Percentiles rank a stretch among this genome's conserved stretches.
phyloP scores from a whole-genome alignment of 441 rosid species.

The Lepidium campestre region DNA sequence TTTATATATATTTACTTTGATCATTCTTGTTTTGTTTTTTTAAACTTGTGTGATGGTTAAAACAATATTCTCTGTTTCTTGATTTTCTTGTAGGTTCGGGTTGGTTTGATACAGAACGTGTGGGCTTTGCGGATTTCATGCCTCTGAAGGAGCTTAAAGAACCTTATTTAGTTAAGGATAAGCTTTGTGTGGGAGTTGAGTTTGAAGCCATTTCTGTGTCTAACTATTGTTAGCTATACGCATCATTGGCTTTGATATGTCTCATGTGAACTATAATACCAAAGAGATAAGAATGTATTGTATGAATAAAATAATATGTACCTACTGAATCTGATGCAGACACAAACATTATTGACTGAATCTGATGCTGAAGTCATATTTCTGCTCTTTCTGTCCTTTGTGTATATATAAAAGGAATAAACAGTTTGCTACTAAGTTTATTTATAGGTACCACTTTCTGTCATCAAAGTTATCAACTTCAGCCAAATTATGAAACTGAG shows the following conservation, averaged over 20 bases:
- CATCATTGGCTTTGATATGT: background rate
- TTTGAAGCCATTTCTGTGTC: conserved; percentile 4
- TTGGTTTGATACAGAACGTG: background rate
- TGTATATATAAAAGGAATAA: background rate
- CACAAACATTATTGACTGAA: background rate
- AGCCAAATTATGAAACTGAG: no score
- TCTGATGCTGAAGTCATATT: background rate
- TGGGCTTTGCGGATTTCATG: conserved; percentile 9
- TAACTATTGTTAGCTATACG: background rate
- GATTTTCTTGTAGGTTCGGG: background rate
- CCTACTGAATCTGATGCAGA: background rate
- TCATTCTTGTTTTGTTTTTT: no score
- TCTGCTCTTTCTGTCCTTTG: background rate
- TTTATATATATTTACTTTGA: no score
- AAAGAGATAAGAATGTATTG: background rate
- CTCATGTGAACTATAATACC: background rate
- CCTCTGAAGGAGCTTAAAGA: background rate
- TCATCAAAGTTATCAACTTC: background rate
- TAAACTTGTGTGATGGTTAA: background rate
- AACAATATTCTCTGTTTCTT: background rate
- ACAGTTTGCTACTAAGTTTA: background rate
- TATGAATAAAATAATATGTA: background rate
- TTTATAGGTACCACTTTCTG: background rate
- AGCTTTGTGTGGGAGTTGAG: conserved; percentile 11
- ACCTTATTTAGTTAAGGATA: conserved; percentile 5